Evolutionary conservation across 805 yeast genomes (phyloP), one percentile per base, ranked within the genome.

Genomic region (Candida schatavii): DNA sequence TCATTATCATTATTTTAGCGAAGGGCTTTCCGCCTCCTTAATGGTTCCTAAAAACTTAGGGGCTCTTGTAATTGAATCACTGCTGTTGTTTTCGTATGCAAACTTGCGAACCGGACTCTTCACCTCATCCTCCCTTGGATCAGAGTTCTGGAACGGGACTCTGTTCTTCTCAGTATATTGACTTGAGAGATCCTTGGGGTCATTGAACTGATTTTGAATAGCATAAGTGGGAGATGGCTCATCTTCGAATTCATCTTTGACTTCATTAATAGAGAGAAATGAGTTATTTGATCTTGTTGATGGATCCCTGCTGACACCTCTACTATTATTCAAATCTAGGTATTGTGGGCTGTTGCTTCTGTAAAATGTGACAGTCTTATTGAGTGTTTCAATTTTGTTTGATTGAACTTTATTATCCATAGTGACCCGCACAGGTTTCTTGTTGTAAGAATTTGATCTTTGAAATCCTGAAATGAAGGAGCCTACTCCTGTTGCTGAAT

Each of bases 281-380:
- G 70, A 64, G 20, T 53, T 51, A 21, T 51, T 49, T 5, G 70
- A 64, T 11, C 61, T 44, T 3, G 51, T 43, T 0, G 71, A 66
- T 1, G 65, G 55, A 2, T 56, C 62, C 35, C 70, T 42, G 27
- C 63, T 57, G 4, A 58, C 43, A 35, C 61, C 55, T 25, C 47
- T 42, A 40, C 51, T 48, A 30, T 51, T 45, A 3, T 31, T 35
- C 7, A 35, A 17, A 5, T 51, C 58, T 10, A 42, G 40, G 1
- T 47, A 32, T 2, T 47, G 42, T 5, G 54, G 55, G 1, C 49
- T 38, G 37, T 52, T 59, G 19, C 58, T 57, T 32, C 65, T 50
- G 49, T 66, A 70, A 35, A 66, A 67, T 2, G 75, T 70, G n/a
- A 70, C 74, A 0, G 74, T 69, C 41, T 64, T 70, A 39, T 57